Evolutionary conservation across 306 rosid genomes (phyloP).

Genomic region (Neltuma alba): DNA sequence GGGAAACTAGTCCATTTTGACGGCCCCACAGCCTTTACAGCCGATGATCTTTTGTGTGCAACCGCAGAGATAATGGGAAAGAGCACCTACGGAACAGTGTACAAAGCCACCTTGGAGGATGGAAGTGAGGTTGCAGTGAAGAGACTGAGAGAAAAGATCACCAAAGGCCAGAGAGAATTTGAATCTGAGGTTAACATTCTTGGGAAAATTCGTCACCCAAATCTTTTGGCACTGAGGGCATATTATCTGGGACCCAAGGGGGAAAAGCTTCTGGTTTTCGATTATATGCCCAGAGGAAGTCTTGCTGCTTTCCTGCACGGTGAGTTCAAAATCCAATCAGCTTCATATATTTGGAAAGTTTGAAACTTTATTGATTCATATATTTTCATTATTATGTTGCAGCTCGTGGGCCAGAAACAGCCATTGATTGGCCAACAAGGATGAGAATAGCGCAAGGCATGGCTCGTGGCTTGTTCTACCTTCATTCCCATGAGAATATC

Average conservation of each 20-base stretch:
- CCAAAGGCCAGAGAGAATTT: not conserved
- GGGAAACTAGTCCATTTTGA: conserved; percentile 9
- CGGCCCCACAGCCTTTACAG: not conserved
- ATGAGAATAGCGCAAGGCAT: conserved; percentile 14
- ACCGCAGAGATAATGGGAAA: conserved; percentile 11
- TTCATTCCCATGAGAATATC: conserved; percentile 5
- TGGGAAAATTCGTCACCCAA: conserved; percentile 12
- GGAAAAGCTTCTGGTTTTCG: conserved; percentile 10
- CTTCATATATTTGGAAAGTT: conserved; percentile 1
- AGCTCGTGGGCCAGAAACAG: conserved; percentile 14
- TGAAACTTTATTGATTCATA: not conserved
- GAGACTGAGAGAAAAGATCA: conserved; percentile 11
- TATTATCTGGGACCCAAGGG: conserved; percentile 6
- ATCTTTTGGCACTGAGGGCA: conserved; percentile 7
- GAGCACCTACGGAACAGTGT: not conserved
- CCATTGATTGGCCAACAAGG: conserved; percentile 9
- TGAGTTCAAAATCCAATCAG: conserved; percentile 34
- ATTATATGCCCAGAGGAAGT: conserved; percentile 34
- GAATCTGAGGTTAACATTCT: not conserved
- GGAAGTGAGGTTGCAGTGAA: conserved; percentile 2
- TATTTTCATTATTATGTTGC: conserved; percentile 3
- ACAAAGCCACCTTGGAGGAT: not conserved
- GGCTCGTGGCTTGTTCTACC: conserved; percentile 20
- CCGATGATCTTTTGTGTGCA: conserved; percentile 10
- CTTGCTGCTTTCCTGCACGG: conserved; percentile 87